Percentiles rank a stretch among this genome's conserved stretches.
Conservation (phyloP, 257 asterid species). For the Parsonsia alboflavescens region DNA sequence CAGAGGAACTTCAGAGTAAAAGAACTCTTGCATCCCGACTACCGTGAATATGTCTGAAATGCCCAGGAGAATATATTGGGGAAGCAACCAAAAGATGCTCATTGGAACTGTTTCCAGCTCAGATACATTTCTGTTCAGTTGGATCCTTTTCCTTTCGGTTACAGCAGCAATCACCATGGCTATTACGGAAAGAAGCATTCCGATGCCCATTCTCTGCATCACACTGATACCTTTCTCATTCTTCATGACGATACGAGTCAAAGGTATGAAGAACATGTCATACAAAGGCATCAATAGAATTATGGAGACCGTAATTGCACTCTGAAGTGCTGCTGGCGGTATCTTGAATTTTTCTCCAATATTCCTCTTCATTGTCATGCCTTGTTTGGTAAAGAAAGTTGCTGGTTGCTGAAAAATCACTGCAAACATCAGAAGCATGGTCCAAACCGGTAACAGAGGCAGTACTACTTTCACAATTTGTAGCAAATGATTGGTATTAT, state of each 20-base stretch:
- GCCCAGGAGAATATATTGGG: conserved; percentile 79
- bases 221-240: conserved; percentile 66
- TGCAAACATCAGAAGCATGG: conserved; percentile 74
- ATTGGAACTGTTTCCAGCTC: conserved; percentile 31
- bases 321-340: conserved; percentile 95
- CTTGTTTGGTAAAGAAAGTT: conserved; percentile 94
- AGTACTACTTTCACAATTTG: conserved; percentile 41
- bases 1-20: conserved; percentile 75
- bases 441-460: conserved; percentile 73
- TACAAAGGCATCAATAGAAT: conserved; percentile 77
- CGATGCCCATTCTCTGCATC: conserved; percentile 83
- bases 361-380: conserved; percentile 79
- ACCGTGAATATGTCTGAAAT: conserved; percentile 91
- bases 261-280: conserved; percentile 60
- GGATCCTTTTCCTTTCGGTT: conserved; percentile 51
- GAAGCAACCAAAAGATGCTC: conserved; percentile 84
- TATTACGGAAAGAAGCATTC: conserved; percentile 70
- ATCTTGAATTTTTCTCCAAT: conserved; percentile 55
- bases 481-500: conserved; percentile 21
- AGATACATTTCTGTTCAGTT: conserved; percentile 12
- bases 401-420: conserved; percentile 92
- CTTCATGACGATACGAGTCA: conserved; percentile 44
- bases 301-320: conserved; percentile 81
- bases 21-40: conserved; percentile 95
- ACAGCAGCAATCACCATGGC: conserved; percentile 87